These are phyloP conservation scores for Amanita pallidorosea DNA, from an alignment of 768 basidiomycete genomes.

Conservation along the genomic window DNA sequence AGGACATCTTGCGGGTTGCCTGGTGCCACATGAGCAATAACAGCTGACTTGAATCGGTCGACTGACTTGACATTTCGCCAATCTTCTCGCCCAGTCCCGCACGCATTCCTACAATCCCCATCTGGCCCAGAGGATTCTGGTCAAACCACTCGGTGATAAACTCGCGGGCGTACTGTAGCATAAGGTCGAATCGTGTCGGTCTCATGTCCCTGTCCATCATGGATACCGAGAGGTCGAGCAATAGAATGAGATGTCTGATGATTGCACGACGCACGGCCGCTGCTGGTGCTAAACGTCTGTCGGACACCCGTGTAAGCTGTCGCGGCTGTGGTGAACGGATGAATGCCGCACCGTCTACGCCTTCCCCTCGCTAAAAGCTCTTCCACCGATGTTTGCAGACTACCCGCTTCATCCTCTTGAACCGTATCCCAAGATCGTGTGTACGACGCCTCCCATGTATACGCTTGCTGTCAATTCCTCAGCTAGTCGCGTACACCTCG, in stretches of 20 bases:
- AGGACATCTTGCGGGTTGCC: constrained; percentile 98
- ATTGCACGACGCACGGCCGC: constrained; percentile 88
- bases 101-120: constrained; percentile 89
- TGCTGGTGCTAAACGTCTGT: constrained; percentile 69
- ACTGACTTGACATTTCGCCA: constrained; percentile 84
- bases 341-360: constrained; percentile 57
- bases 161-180: constrained; percentile 81
- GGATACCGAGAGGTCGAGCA: constrained; percentile 84
- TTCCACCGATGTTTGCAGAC: constrained; percentile 82
- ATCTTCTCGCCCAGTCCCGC: constrained; percentile 86
- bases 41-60: neutral
- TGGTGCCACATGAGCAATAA: constrained; percentile 16
- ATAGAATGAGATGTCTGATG: constrained; percentile 86
- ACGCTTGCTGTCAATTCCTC: constrained; percentile 50
- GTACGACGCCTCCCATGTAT: constrained; percentile 95
- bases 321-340: neutral
- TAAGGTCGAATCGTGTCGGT: constrained; percentile 86
- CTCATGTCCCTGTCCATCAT: constrained; percentile 97
- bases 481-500: neutral
- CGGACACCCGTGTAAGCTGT: neutral
- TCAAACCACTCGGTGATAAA: constrained; percentile 98
- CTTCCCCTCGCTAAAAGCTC: constrained; percentile 81
- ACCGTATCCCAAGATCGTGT: constrained; percentile 95
- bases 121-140: constrained; percentile 96
- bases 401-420: constrained; percentile 91